These are phyloP conservation scores for Sorghum bicolor DNA, from an alignment of 176 grass and related monocot species.

Conservation along the genomic window Sorghum_bicolor_NCBIv3 NC_012870.2:1424501-1425000, in stretches of 20 bases:
- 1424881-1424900: not conserved
- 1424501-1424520: constrained; percentile 26
- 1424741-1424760: not conserved
- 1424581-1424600: constrained; percentile 45
- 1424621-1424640: constrained; percentile 74
- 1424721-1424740: not conserved
- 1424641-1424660: constrained; percentile 31
- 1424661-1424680: constrained; percentile 37
- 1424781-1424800: not conserved
- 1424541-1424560: constrained; percentile 46
- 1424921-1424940: not conserved
- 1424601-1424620: constrained; percentile 49
- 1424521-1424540: constrained; percentile 51
- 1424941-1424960: not conserved
- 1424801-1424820: not conserved
- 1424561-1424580: constrained; percentile 53
- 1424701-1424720: not conserved
- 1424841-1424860: not conserved
- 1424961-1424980: not conserved
- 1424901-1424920: not conserved
- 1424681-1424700: constrained; percentile 54
- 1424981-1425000: too few relatives aligned
- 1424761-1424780: not conserved
- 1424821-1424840: not conserved
- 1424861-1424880: not conserved